Evolutionary conservation across 768 basidiomycete species (phyloP), one percentile per base, ranked within the genome.

Genomic region (Phanerodontia chrysosporium): DNA sequence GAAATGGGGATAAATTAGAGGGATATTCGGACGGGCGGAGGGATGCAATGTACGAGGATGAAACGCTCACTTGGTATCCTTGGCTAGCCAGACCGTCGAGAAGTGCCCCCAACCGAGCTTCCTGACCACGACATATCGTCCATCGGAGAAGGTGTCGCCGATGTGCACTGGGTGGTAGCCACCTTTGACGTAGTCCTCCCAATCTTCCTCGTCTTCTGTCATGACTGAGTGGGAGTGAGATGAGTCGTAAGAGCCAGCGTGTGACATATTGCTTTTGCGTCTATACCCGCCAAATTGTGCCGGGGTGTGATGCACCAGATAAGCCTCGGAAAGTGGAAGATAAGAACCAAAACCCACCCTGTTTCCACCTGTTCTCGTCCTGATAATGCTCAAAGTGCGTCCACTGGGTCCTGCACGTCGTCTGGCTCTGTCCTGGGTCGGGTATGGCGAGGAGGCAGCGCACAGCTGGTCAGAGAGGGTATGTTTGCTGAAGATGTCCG

Each of bases 51-150:
- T 49, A 56, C 29, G 48, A 28, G 49, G n/a, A 58, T 12, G 53
- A 28, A 22, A 62, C 28, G 76, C 85, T 64, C 67, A 91, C 91
- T 89, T 92, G 69, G 77, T 77, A 70, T 94, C 92, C 65, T 81
- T 85, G 25, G 92, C 90, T 0, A 94, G 81, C 93, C 93, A 95
- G 6, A 95, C 94, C 0, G 94, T 96, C 1, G 89, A 92, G 71
- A 95, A 96, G 72, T 95, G 94, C 16, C 94, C 94, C 89, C 89
- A 92, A 25, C 96, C 96, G 10, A 99, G 85, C 73, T 99, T 99
- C 62, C 96, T 79, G 57, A 97, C 94, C 65, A 98, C 90, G 62
- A 83, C 72, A 71, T 98, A 99, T 39, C 97, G 79, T 10, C 84
- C 91, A 61, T 92, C 85, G 49, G 88, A 90, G 72, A 97, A 96